Base-by-base conservation (phyloP, 345 rosid species). In the Salix purpurea region DNA sequence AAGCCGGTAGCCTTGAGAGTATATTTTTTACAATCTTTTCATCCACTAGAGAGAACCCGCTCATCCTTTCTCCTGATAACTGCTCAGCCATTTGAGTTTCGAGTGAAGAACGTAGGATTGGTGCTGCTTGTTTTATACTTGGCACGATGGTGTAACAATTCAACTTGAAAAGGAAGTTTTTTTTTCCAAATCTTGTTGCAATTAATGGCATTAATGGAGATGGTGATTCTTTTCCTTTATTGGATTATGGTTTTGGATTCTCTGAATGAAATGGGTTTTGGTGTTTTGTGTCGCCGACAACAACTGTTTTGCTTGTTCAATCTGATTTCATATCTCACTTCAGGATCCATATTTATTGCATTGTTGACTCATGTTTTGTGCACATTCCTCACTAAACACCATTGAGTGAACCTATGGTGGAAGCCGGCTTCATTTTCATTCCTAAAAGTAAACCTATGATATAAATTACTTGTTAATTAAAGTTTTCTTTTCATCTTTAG, bases 21-120 rank as follows among this genome's bases (percentile, higher is more conserved):
- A 91, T 85, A 69, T 81, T 82, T 37, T 67, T 77, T 36, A 87
- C 80, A 56, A 86, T 74, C 73, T 91, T 90, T 9, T 87, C 84
- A 76, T 64, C 62, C 15, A 82, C 54, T 7, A 26, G 21, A 50
- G 75, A 40, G 58, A 81, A 78, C 30, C 75, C 74, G 5, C 40
- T 36, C 71, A 23, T 34, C 52, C 2, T 65, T 56, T 13, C 65
- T 11, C 48, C 36, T 14, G 46, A 46, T 64, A 16, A 19, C 12
- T 32, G 23, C 18, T 32, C 37, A 65, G 52, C 65, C 80, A 77
- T 77, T 77, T 74, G 21, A 23, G 16, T 58, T 66, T 30, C n/a
- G 50, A n/a, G 67, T 67, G 72, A 18, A 36, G 39, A 75, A 23
- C 21, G 26, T 16, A 23, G 44, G 54, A 37, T 2, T 12, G 24